Evolutionary conservation across 345 rosid species (phyloP), one percentile per base, ranked within the genome.

Genomic region (Eucalyptus cloeziana): DNA sequence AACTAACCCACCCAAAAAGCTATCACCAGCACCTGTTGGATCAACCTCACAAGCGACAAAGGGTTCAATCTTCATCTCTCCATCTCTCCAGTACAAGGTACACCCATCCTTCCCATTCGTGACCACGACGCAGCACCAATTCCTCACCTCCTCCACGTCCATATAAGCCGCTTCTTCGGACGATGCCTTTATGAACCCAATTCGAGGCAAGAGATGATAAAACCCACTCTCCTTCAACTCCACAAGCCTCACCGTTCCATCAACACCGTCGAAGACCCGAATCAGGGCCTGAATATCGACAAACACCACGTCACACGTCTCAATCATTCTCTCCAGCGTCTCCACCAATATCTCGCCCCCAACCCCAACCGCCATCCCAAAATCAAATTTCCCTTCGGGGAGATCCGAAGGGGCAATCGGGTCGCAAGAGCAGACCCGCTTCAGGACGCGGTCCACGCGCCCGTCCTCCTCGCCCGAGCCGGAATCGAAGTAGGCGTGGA

Each of bases 1-100:
- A 85, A 93, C 97, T 76, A 97, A 90, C 24, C 99, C 99, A 33
- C 99, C 99, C 3, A 97, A 92, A 79, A 95, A 98, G 52, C 99
- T 97, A 81, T 98, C 99, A 43, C 99, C 99, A 5, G 99, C 99
- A 16, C 99, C 99, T 0, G 99, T 98, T 10, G 99, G 99, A 94
- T 97, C 99, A 86, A 95, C 92, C 94, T 96, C 97, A 91, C 89
- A 91, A 2, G 97, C 99, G 83, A 25, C 19, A 86, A 98, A 98
- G 0, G 99, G 99, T 47, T 91, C 90, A 62, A 97, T 87, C 52
- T 58, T 88, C 86, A 90, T 67, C 60, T 93, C 96, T 40, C 94
- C 95, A 88, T 95, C 96, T 88, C 91, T 94, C 93, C 93, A 92
- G 76, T 76, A 91, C 89, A 97, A 90, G 54, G 91, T 93, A 89